Evolutionary conservation across 306 rosid species (phyloP).

Genomic region (Medicago truncatula): MtrunA17r5.0-ANR NC_053044.1:9828501-9829000

Average conservation of each 20-base stretch:
- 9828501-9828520: slow-evolving; percentile 74
- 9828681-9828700: slow-evolving; percentile 85
- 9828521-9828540: slow-evolving; percentile 97
- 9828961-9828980: slow-evolving; percentile 73
- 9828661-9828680: slow-evolving; percentile 81
- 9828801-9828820: slow-evolving; percentile 94
- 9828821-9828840: slow-evolving; percentile 68
- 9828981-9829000: slow-evolving; percentile 79
- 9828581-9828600: slow-evolving; percentile 77
- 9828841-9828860: slow-evolving; percentile 73
- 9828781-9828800: slow-evolving; percentile 67
- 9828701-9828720: slow-evolving; percentile 70
- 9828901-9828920: slow-evolving; percentile 89
- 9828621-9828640: slow-evolving; percentile 95
- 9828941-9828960: slow-evolving; percentile 75
- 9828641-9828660: slow-evolving; percentile 93
- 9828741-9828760: slow-evolving; percentile 57
- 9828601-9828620: slow-evolving; percentile 92
- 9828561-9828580: slow-evolving; percentile 66
- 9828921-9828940: slow-evolving; percentile 78
- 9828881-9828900: slow-evolving; percentile 79
- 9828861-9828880: slow-evolving; percentile 88
- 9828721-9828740: slow-evolving; percentile 66
- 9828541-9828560: slow-evolving; percentile 89
- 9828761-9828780: slow-evolving; percentile 85